A percentile compares a stretch with the other conserved stretches of the same genome.
Evolutionary conservation across 768 basidiomycete species (phyloP).

Genomic region (Exsudoporus frostii): DNA sequence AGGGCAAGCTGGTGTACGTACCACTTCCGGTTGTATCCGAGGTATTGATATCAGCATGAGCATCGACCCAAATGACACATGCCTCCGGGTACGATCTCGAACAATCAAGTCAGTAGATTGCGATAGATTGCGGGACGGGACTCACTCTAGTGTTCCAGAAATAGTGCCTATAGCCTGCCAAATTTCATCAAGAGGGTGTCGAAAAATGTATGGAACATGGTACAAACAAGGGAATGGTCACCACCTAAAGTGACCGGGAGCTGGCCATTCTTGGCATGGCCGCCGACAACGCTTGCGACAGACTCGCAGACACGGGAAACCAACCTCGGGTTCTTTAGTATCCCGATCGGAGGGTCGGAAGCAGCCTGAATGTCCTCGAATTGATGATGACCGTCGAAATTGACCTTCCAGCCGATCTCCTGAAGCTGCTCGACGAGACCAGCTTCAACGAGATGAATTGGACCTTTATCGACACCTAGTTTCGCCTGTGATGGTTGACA

Average conservation of each 20-base stretch:
- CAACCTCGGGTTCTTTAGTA: conserved; percentile 84
- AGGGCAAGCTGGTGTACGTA: conserved; percentile 24
- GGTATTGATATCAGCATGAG: conserved; percentile 97
- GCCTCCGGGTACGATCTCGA: conserved; percentile 69
- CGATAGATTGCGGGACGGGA: background rate
- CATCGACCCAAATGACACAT: conserved; percentile 95
- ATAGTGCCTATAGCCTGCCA: conserved; percentile 88
- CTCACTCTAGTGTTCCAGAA: conserved; percentile 78
- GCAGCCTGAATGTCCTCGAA: conserved; percentile 70
- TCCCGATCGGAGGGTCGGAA: conserved; percentile 68
- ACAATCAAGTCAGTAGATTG: conserved; percentile 3
- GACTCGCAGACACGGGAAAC: conserved; percentile 81
- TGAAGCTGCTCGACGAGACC: conserved; percentile 78
- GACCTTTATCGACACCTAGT: conserved; percentile 81
- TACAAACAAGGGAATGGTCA: conserved; percentile 85
- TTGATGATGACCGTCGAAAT: conserved; percentile 87
- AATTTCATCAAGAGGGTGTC: background rate
- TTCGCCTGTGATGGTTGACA: conserved; percentile 47
- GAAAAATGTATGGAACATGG: conserved; percentile 1
- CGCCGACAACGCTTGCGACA: conserved; percentile 74
- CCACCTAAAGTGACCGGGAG: conserved; percentile 92
- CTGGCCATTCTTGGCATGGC: conserved; percentile 71
- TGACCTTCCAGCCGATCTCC: conserved; percentile 82
- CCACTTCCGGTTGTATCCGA: conserved; percentile 74
- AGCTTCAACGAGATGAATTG: conserved; percentile 84